Evolutionary conservation across 2,329 filamentous ascomycete species (phyloP), one percentile per base, ranked within the genome.

Genomic region (Hymenoscyphus albidus): DNA sequence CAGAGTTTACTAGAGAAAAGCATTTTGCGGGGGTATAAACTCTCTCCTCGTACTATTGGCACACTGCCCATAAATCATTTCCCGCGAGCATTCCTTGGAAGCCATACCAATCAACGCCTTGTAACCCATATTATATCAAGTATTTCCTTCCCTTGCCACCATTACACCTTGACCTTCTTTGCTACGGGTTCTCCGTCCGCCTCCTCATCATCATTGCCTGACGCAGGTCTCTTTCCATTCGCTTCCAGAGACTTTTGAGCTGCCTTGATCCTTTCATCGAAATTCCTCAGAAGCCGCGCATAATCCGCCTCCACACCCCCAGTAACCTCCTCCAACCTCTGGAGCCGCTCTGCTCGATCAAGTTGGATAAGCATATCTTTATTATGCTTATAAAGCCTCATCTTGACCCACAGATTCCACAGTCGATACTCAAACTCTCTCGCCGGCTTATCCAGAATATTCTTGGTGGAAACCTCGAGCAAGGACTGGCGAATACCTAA

Each of bases 351-450:
- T 0, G 78, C 75, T 5, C 80, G 79, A 62, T 92, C 89, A 51
- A 94, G 78, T 76, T 93, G 88, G 44, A 85, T 83, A 13, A 96
- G 80, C 2, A 84, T 77, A 70, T 93, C 88, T 64, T 83, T 83
- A 73, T 95, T 94, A 71, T 92, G 89, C 56, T 85, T 82, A 74
- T 91, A 93, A 3, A 96, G 80, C 42, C 92, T 81, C 71, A 91
- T 85, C 78, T 95, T 95, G n/a, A 89, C 85, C 54, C 91, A 80
- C 31, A 94, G 76, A 38, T 88, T 81, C 90, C 90, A 96, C 56
- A 92, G 82, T 67, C 82, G 84, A 74, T 90, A 90, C 60, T 83
- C 80, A 32, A 88, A 82, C 69, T 86, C 82, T 69, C 89, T 83
- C 56, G 80, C 80, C 64, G 83, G 82, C 2, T 78, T 56, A 74